Evolutionary conservation across 1,284 basidiomycete species (phyloP), one percentile per base, ranked within the genome.

Genomic region (Ceratobasidium sp.): DNA sequence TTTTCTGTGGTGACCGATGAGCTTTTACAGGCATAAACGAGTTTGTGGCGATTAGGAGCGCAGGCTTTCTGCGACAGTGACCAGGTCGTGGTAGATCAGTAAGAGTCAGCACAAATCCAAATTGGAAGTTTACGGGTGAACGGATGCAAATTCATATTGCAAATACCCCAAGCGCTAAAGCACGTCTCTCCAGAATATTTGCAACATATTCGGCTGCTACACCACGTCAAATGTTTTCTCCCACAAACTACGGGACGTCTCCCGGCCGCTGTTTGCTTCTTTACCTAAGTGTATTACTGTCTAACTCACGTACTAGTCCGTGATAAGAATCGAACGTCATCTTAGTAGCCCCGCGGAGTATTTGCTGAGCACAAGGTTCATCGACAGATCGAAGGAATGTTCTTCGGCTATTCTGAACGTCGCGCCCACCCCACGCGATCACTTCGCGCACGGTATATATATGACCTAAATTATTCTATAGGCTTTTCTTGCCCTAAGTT

Each of bases 21-120:
- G 80, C 75, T 77, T 79, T 81, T 79, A 74, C 76, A 78, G 77
- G 82, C 82, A 83, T 83, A 79, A 83, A 82, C 71, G 76, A 73
- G 74, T 42, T 12, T 64, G 59, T 17, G 57, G 56, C 42, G 23
- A 54, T 15, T 54, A 42, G 26, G 33, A 38, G 70, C 70, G 70
- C 70, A 74, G 70, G 59, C 28, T n/a, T 4, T 48, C 42, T 66
- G 64, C 64, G 59, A 28, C 26, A 40, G 70, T 46, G 46, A 74
- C 56, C 52, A 9, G 13, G 54, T 62, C 17, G 59, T 74, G 57
- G 70, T 74, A 62, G 70, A 74, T 74, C 70, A 74, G 59, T 71
- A 20, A 66, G 44, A 66, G 44, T 50, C 64, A 64, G 15, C 38
- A 23, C n/a, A 40, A 40, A 23, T 62, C 17, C 33, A 62, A 62